A percentile compares a stretch with the other conserved stretches of the same genome.
Conservation (phyloP, 441 rosid species). For the Melastoma candidum region DNA sequence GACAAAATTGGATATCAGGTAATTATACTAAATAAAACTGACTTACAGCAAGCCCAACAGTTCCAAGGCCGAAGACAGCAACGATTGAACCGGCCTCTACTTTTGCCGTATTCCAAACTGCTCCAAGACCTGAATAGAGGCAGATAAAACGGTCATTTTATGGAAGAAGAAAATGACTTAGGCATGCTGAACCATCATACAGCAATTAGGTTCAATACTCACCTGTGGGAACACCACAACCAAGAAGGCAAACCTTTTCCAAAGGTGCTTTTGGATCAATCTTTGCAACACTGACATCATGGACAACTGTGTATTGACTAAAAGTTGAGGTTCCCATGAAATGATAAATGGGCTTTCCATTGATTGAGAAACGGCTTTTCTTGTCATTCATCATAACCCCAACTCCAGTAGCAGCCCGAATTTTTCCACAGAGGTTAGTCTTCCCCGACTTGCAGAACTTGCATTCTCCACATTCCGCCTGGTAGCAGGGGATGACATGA, state of each 20-base stretch:
- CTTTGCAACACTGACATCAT: slow-evolving; percentile 93
- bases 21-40: neutral
- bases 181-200: neutral
- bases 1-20: neutral
- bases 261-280: slow-evolving; percentile 84
- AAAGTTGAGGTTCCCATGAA: slow-evolving; percentile 96
- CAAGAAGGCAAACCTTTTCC: slow-evolving; percentile 96
- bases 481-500: slow-evolving; percentile 94
- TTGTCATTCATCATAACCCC: slow-evolving; percentile 92
- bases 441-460: slow-evolving; percentile 95
- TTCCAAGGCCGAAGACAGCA: slow-evolving; percentile 91
- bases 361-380: slow-evolving; percentile 69
- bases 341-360: slow-evolving; percentile 81
- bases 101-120: slow-evolving; percentile 98
- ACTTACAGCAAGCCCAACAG: slow-evolving; percentile 92
- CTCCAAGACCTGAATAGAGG: slow-evolving; percentile 65
- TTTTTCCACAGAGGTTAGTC: slow-evolving; percentile 93
- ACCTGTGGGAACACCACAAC: slow-evolving; percentile 99
- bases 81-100: slow-evolving; percentile 88
- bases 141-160: neutral
- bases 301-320: slow-evolving; percentile 59
- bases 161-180: neutral
- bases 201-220: slow-evolving; percentile 10
- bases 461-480: slow-evolving; percentile 95
- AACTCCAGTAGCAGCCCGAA: slow-evolving; percentile 83